A percentile compares a stretch with the other conserved stretches of the same genome.
phyloP scores from a whole-genome alignment of 2,329 filamentous ascomycete genomes.

The Paraphoma sp. region DNA sequence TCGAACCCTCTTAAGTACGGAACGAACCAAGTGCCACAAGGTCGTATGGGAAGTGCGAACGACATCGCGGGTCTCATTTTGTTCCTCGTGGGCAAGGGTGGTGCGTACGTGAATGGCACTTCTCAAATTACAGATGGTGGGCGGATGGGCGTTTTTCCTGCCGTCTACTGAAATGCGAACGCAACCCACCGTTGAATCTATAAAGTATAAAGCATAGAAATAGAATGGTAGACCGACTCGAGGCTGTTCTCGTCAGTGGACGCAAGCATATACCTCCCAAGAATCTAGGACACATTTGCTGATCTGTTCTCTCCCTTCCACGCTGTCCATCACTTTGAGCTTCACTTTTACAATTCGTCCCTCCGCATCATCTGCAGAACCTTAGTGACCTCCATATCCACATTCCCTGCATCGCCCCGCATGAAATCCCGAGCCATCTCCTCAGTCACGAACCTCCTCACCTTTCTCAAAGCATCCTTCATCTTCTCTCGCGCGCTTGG shows the following conservation, averaged over 20 bases:
- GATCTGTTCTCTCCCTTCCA: no score
- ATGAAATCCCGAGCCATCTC: background rate
- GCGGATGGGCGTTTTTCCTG: slow-evolving; percentile 42
- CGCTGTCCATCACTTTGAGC: background rate
- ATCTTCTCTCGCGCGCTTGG: background rate
- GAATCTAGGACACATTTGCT: no score
- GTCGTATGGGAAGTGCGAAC: slow-evolving; percentile 49
- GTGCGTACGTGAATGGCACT: slow-evolving; percentile 62
- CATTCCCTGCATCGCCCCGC: background rate
- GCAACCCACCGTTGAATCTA: background rate
- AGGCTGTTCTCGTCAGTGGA: no score
- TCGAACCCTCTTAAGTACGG: slow-evolving; percentile 36
- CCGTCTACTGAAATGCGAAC: slow-evolving; percentile 34
- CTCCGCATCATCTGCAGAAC: background rate
- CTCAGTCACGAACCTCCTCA: background rate
- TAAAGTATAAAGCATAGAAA: background rate
- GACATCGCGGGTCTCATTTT: slow-evolving; percentile 59
- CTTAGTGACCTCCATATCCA: background rate
- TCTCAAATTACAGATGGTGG: slow-evolving; percentile 58
- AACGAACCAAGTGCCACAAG: slow-evolving; percentile 47
- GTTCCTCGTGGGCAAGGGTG: slow-evolving; percentile 59
- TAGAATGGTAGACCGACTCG: background rate
- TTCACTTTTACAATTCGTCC: background rate
- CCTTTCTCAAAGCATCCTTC: background rate
- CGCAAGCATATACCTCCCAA: no score